phyloP scores from a whole-genome alignment of 2,329 filamentous ascomycete genomes.

The Calonectria multiphialidica region DNA sequence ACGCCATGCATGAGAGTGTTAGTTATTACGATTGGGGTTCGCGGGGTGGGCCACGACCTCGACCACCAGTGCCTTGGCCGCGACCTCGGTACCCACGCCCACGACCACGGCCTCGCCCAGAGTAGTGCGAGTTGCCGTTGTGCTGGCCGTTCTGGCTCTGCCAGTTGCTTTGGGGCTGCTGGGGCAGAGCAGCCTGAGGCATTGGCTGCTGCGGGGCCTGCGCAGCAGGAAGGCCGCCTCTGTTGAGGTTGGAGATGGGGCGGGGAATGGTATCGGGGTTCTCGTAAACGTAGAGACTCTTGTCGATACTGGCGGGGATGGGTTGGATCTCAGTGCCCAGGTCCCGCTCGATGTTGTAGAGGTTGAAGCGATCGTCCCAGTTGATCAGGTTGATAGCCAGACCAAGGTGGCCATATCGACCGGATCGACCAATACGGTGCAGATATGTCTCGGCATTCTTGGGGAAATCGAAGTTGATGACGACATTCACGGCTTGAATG shows the following conservation, averaged over 20 bases:
- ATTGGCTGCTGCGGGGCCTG: constrained; percentile 47
- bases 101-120: constrained; percentile 53
- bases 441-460: constrained; percentile 99
- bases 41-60: constrained; percentile 52
- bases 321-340: constrained; percentile 97
- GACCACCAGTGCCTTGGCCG: constrained; percentile 49
- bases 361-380: constrained; percentile 98
- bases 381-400: constrained; percentile 99
- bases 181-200: constrained; percentile 46
- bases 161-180: constrained; percentile 55
- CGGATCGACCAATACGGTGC: constrained; percentile 97
- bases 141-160: constrained; percentile 53
- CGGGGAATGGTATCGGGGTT: constrained; percentile 94
- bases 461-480: constrained; percentile 99
- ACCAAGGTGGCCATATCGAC: constrained; percentile 96
- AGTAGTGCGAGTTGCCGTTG: constrained; percentile 50
- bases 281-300: constrained; percentile 98
- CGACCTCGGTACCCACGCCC: constrained; percentile 55
- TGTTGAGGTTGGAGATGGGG: constrained; percentile 70
- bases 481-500: constrained; percentile 98
- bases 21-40: constrained; percentile 50
- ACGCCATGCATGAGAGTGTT: constrained; percentile 44
- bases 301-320: constrained; percentile 95
- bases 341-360: constrained; percentile 98
- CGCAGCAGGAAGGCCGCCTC: constrained; percentile 41